Base-by-base conservation (phyloP, 1,284 basidiomycete species). In the Trametes pubescens region DNA sequence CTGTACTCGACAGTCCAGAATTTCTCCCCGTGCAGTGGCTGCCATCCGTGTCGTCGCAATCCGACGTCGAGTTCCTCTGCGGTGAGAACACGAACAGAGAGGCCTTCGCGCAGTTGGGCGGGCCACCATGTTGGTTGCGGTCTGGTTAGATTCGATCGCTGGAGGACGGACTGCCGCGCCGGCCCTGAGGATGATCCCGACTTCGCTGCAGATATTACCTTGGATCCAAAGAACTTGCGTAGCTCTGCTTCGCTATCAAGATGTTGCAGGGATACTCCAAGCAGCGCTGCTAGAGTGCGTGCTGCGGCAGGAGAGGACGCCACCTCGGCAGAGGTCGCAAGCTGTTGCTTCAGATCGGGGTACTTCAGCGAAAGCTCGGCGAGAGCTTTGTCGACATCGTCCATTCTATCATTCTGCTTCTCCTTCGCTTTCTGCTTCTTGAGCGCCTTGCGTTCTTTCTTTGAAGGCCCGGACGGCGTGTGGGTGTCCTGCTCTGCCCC, bases 1-100 rank as follows among this genome's bases (percentile, higher is more conserved):
- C 89, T 89, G 72, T 96, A 96, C 71, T 94, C 92, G 38, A 94
- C 89, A 0, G 92, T 93, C 87, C 90, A 96, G 86, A 93, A 92
- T 72, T 85, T 88, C 74, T 95, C 93, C 9, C 84, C 81, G 4
- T 77, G 72, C 0, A 74, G 22, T 14, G 75, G 70, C 13, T 77
- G 76, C 81, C 84, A 82, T 16, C 75, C 78, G 59, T 84, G 78
- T 13, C 82, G 72, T 10, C 72, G 72, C 18, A 77, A 67, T 69
- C 86, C 84, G 44, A 79, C 78, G 7, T 76, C 68, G 0, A 84
- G 70, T 71, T 94, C 93, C 0, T 84, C 83, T 0, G 83, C 78
- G 0, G 81, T 82, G 57, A 94, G 75, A 24, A 80, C 74, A 9
- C 88, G 81, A 51, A 92, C 82, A 0, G 86, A 86, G 24, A 97